Evolutionary conservation across 106 monocot genomes (phyloP), one percentile per base, ranked within the genome.

Genomic region (Dendrobium huoshanense): DNA sequence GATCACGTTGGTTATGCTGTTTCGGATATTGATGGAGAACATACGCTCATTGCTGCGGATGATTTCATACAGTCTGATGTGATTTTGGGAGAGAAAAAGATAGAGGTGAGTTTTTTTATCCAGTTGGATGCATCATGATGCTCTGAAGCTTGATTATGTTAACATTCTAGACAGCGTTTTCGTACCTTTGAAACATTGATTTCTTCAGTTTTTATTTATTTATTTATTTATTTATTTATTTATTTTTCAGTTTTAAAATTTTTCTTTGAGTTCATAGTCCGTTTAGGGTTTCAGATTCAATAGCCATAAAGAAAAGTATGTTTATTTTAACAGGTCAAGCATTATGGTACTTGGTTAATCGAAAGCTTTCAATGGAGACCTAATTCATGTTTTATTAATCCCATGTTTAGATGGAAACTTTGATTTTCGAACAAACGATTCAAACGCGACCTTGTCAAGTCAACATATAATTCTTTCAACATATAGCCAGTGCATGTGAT

Each of bases 41-140:
- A 93, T 75, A 99, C 95, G 9, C 47, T 99, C 67, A 93, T 99
- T 78, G 95, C 99, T 77, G 78, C 82, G 18, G 93, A 99, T 82
- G 86, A 84, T 82, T 85, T 95, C 48, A 90, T 99, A 65, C 51
- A 89, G 64, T 89, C 99, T 2, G 82, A 90, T 75, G 93, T 93
- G 41, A 91, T 99, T 79, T 83, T 99, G 83, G 99, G 95, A 6
- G 77, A 85, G 20, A 93, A 89, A 75, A 81, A 78, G 67, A 95
- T 95, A 54, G 87, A 93, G 85, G 95, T 99, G 70, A 78, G 81
- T n/a, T 48, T 17, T 67, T 49, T 75, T 54, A 5, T 17, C 22
- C 70, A 43, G 2, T 43, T 43, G 43, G 9, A 9, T 37, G 29
- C 13, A 10, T 83, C 49, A 29, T 9, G 37, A 8, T 77, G 37